Evolutionary conservation across 768 basidiomycete species (phyloP), one percentile per base, ranked within the genome.

Genomic region (Lentinula aciculospora): DNA sequence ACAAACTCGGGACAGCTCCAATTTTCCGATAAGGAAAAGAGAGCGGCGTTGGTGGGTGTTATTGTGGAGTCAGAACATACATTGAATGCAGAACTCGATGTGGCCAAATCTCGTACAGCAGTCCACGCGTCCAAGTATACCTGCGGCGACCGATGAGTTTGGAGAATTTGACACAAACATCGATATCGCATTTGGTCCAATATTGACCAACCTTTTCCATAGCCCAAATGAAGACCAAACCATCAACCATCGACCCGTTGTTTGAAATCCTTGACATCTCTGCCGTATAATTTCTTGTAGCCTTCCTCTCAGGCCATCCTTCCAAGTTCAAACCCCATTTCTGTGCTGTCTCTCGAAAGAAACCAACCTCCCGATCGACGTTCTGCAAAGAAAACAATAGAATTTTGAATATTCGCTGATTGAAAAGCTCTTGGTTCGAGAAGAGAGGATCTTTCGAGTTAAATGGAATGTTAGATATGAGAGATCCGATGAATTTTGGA

Each of bases 51-150:
- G 21, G 62, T 58, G 29, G 40, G 9, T 32, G 39, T 51, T 21
- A 31, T 60, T n/a, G 55, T 60, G 19, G 55, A 63, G 45, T 23
- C 53, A 28, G 12, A 37, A 36, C 40, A 48, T 5, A 15, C 7
- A 17, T 17, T 5, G 37, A 39, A 39, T 39, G 0, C 2, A 31
- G 54, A 53, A 57, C 71, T 58, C 4, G 59, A 59, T 0, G 59
- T 49, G 37, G 39, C 12, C 28, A 36, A 15, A 4, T 56, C 28
- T 2, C 69, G 66, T 36, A 85, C 83, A 54, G 72, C 70, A 1
- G 75, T 74, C 89, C 89, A 90, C 3, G 86, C 81, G 51, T 85
- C 81, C 27, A 88, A 72, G 65, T 90, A 89, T 25, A 86, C 75
- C 89, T 90, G 47, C 39, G 9, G 9, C 21, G 3, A 39, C 3